Conservation (phyloP, 192 early-diverging fungal genomes). For the Backusella australiensis region DNA sequence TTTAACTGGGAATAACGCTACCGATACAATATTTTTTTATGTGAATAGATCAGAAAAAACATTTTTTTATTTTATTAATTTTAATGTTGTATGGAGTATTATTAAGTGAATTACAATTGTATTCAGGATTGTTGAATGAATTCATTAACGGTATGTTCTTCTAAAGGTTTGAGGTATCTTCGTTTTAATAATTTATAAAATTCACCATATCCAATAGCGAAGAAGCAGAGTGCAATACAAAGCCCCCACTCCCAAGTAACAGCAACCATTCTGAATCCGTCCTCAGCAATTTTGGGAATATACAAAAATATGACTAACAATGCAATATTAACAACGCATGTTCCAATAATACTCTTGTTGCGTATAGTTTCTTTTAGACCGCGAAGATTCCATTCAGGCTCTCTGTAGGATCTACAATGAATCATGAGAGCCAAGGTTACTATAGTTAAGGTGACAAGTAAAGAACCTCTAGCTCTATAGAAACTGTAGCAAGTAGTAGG, state of each 20-base stretch:
- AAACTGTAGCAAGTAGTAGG: constrained; percentile 48
- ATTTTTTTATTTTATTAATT: not conserved
- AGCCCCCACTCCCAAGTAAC: constrained; percentile 76
- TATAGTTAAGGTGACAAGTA: constrained; percentile 42
- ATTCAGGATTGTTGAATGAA: not conserved
- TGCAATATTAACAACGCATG: constrained; percentile 43
- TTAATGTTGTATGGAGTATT: not conserved
- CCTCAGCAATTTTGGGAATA: constrained; percentile 55
- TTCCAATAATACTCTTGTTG: constrained; percentile 46
- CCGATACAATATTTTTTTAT: no score
- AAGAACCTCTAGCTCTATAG: constrained; percentile 62
- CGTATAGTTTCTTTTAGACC: constrained; percentile 38
- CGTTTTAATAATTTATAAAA: constrained; percentile 4
- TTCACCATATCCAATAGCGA: not conserved
- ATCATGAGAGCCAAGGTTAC: constrained; percentile 61
- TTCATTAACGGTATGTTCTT: not conserved
- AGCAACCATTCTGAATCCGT: constrained; percentile 54
- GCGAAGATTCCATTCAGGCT: constrained; percentile 53
- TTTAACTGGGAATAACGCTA: no score
- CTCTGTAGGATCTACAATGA: constrained; percentile 68
- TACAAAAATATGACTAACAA: constrained; percentile 58
- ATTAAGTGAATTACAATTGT: not conserved
- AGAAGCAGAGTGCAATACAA: constrained; percentile 32
- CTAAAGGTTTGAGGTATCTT: constrained; percentile 3
- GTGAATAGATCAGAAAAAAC: not conserved